Base-by-base conservation (phyloP, 106 monocot genomes). In the Dioscorea dumetorum region DNA sequence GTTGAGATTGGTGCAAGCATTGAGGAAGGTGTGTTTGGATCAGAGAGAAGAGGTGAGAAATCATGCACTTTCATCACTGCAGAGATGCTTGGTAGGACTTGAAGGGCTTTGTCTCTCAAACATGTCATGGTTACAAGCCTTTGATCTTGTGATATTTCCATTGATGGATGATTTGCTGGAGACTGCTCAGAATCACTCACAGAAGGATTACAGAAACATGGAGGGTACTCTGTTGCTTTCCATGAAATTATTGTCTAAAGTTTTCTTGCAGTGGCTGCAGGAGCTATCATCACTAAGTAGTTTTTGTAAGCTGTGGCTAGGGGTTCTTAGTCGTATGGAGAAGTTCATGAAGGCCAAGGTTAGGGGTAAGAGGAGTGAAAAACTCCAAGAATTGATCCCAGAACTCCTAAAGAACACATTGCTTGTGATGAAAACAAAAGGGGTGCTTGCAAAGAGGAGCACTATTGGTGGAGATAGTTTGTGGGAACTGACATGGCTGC, bases 41-140 rank as follows among this genome's bases (percentile, higher is more conserved):
- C 79, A 79, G 50, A 82, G 90, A 59, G 90, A 90, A 70, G 90
- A 83, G 67, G 85, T 90, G 3, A 79, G 90, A 50, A 90, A 90
- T 60, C 90, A 90, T 67, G 85, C 90, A 60, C 15, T 89, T 58
- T 64, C 71, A 50, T 85, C 85, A 31, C 63, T 89, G 62, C 88
- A 89, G 52, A 76, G 72, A 72, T 89, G 88, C 60, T 53, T 89
- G 51, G 71, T 80, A 19, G 87, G 72, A 75, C 64, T 70, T 32
- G 87, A 89, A 28, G 82, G 73, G 24, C 69, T 85, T 64, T 80
- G 74, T 33, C 48, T 85, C 33, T 74, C 69, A 50, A 35, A 77
- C 31, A 67, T 79, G 20, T 62, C 57, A 24, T 89, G 84, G 88
- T 51, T 80, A 62, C 85, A 82, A 65, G 24, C 77, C 53, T 80